Conservation (phyloP, 2,329 filamentous ascomycete genomes). For the Aspergillus eucalypticola region DNA sequence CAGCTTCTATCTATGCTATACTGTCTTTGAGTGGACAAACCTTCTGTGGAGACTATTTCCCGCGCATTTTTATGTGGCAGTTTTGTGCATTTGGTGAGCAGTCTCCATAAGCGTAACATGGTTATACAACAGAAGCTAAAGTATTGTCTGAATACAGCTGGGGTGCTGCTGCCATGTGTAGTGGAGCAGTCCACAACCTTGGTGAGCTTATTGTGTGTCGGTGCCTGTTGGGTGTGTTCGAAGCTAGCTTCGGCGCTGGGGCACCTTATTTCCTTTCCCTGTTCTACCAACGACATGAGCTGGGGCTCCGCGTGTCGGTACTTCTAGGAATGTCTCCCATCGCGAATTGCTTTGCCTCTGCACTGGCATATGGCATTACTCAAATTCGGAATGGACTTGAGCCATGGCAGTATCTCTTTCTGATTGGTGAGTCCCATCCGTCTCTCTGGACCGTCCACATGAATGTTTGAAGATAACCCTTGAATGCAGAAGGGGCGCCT, state of each 20-base stretch:
- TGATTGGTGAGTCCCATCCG: slow-evolving; percentile 34
- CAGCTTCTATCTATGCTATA: slow-evolving; percentile 29
- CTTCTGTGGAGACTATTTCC: slow-evolving; percentile 29
- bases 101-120: too few relatives aligned
- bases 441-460: too few relatives aligned
- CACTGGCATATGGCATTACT: slow-evolving; percentile 43
- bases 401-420: slow-evolving; percentile 50
- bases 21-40: slow-evolving; percentile 29
- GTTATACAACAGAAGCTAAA: background rate
- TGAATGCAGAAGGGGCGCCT: slow-evolving; percentile 38
- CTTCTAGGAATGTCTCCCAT: slow-evolving; percentile 45
- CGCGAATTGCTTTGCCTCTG: slow-evolving; percentile 42
- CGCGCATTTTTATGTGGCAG: slow-evolving; percentile 25
- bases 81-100: slow-evolving; percentile 25
- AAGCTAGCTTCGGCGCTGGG: slow-evolving; percentile 25
- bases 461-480: too few relatives aligned
- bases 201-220: slow-evolving; percentile 24
- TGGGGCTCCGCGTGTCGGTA: slow-evolving; percentile 51
- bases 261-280: slow-evolving; percentile 43
- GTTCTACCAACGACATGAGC: slow-evolving; percentile 53
- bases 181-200: slow-evolving; percentile 24
- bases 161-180: slow-evolving; percentile 29
- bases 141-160: slow-evolving; percentile 14
- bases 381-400: slow-evolving; percentile 25
- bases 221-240: slow-evolving; percentile 25